Evolutionary conservation across 768 basidiomycete genomes (phyloP), one percentile per base, ranked within the genome.

Genomic region (Agrocybe praecox): DNA sequence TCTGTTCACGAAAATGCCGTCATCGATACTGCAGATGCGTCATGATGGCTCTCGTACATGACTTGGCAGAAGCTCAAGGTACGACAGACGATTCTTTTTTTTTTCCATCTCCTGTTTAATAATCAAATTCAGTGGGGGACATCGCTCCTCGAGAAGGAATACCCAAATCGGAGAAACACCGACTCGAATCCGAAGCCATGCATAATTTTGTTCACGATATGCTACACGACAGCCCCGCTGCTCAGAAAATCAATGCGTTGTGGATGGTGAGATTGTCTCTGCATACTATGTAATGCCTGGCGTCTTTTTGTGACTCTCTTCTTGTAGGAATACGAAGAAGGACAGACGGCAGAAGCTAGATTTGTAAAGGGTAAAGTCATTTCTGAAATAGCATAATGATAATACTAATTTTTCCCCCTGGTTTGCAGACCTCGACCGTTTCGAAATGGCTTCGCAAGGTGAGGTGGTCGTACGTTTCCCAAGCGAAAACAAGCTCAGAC

Each of bases 51-150:
- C 62, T 96, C 33, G 92, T 97, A 14, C 96, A 99, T 66, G 96
- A 99, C 72, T 82, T 99, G 14, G 96, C 96, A 6, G 96, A 99
- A 71, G 96, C 96, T 1, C 90, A 94, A 79, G 89, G 92, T 88
- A 33, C 8, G 26, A 21, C 7, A 29, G 26, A 9, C 26, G 34
- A 36, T 24, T 24, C 0, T 43, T 9, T 4, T 29, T n/a, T 29
- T 29, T 29, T 29, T 9, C 9, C 26, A 9, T 9, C 4, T 29
- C 4, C 5, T 29, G 26, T 9, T 29, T 9, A 29, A 29, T 29
- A 29, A 29, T 29, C 2, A 6, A 4, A n/a, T 29, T 49, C 65
- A 87, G 96, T 98, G 6, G 96, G 96, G 5, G 96, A 98, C 67
- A 98, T 98, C 56, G 82, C 94, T 0, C 96, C 96, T 0, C 80